These are phyloP conservation scores for Viola pubescens DNA, from an alignment of 441 rosid genomes.

Conservation along the genomic window DNA sequence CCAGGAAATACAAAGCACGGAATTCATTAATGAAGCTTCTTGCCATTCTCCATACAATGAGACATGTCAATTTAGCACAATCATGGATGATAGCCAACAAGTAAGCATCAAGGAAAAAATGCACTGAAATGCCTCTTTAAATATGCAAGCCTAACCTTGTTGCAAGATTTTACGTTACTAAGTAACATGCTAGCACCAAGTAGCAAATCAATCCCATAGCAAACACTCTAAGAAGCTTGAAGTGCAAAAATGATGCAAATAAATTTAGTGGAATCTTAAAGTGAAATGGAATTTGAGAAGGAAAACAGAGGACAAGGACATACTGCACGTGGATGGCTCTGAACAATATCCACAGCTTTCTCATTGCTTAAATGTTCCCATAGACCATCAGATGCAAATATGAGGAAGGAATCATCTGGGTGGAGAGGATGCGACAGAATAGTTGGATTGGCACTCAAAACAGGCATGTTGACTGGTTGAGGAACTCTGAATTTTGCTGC, in stretches of 20 bases:
- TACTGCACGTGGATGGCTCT: slow-evolving; percentile 65
- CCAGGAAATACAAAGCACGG: background rate
- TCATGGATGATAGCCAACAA: background rate
- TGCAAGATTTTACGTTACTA: background rate
- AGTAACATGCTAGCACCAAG: background rate
- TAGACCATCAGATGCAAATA: slow-evolving; percentile 93
- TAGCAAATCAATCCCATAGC: background rate
- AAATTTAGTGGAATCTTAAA: background rate
- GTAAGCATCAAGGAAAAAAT: background rate
- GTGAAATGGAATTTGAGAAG: background rate
- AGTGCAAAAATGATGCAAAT: slow-evolving; percentile 2
- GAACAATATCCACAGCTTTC: slow-evolving; percentile 80
- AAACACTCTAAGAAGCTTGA: background rate
- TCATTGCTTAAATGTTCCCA: slow-evolving; percentile 90
- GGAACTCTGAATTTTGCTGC: slow-evolving; percentile 65
- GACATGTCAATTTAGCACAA: background rate
- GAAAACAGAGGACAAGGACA: slow-evolving; percentile 22
- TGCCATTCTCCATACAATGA: background rate
- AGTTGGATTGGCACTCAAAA: slow-evolving; percentile 64
- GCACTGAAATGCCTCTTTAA: background rate
- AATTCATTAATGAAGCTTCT: background rate
- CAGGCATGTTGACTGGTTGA: slow-evolving; percentile 65
- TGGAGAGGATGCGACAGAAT: slow-evolving; percentile 56
- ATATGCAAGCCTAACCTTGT: background rate
- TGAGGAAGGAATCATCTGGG: slow-evolving; percentile 78